A percentile compares a stretch with the other conserved stretches of the same genome.
Conservation (phyloP, 2,329 filamentous ascomycete genomes). For the Myriosclerotinia scirpicola region DNA sequence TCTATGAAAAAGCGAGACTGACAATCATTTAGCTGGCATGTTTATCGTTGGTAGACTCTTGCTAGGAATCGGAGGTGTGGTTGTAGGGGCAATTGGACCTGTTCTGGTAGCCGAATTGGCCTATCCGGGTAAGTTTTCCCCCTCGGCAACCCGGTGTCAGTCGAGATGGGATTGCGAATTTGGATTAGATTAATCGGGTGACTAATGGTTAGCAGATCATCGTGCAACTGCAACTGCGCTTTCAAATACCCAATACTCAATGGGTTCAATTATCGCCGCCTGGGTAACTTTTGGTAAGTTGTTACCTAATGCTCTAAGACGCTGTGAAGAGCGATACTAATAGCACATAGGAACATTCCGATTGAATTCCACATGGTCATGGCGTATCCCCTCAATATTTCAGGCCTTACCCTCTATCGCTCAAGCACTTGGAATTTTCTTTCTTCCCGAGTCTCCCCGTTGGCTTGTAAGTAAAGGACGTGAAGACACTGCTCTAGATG, state of each 20-base stretch:
- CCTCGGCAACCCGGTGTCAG: no score
- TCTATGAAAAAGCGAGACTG: not conserved
- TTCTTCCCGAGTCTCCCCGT: conserved; percentile 59
- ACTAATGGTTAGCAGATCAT: conserved; percentile 28
- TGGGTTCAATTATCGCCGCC: conserved; percentile 44
- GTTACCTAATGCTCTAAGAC: not conserved
- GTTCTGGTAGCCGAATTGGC: conserved; percentile 25
- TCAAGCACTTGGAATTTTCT: conserved; percentile 47
- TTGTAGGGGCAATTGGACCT: conserved; percentile 28
- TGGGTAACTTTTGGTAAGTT: conserved; percentile 43
- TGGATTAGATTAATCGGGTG: not conserved
- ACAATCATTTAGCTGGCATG: conserved; percentile 12
- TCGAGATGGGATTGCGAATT: not conserved
- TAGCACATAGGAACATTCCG: conserved; percentile 18
- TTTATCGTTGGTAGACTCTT: conserved; percentile 22
- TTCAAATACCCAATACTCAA: conserved; percentile 42
- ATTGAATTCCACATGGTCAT: conserved; percentile 28
- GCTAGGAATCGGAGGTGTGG: conserved; percentile 23
- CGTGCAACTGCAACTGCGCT: conserved; percentile 41
- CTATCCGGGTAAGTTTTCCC: conserved; percentile 18
- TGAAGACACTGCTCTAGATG: conserved; percentile 51
- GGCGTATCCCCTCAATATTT: conserved; percentile 29
- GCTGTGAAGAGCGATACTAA: not conserved
- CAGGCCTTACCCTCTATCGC: conserved; percentile 28
- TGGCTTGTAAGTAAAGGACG: conserved; percentile 58